Base-by-base conservation (phyloP, 2,329 filamentous ascomycete species). In the Fusarium goolgardi region DNA sequence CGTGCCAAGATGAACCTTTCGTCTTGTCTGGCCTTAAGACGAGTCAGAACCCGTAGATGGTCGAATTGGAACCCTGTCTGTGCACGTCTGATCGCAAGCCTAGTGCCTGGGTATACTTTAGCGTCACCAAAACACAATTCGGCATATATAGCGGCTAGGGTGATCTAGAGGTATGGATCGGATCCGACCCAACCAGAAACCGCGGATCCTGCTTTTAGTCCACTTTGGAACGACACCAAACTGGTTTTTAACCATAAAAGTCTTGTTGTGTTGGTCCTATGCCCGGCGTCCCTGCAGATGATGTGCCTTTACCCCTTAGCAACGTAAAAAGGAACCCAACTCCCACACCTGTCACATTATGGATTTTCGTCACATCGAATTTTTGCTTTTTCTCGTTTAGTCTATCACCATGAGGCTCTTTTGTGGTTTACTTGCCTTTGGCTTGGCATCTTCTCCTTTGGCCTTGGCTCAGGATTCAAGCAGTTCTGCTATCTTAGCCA, bases 401-500 rank as follows among this genome's bases (percentile, higher is more conserved):
- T 16, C 12, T 16, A 32, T 21, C 50, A 53, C 5, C 5, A 53
- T 43, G 50, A 53, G 20, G 25, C 15, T 53, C 25, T 44, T 53
- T 31, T 20, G 27, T 53, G 27, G 50, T 21, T 15, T 53, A 9
- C 20, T 53, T 16, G 25, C 50, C 8, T 44, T 10, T 21, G 15
- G 25, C 10, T 16, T 53, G 27, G 50, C 27, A 21, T 43, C 35
- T 6, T 43, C 21, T 18, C 50, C 50, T 31, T 21, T 39, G 13
- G 55, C 25, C 37, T 27, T 50, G 44, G 50, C 63, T n/a, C 44
- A 50, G 20, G 47, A 51, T 11, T 43, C 40, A 16, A 16, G 15
- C 13, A 21, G 51, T 18, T 12, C 52, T 11, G 37, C 64, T 41
- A 47, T 47, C 21, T 31, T 76, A 18, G 53, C 66, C 2, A 32